These are phyloP conservation scores for Tuber magnatum DNA, from an alignment of 495 filamentous ascomycete genomes.

Conservation along the genomic window DNA sequence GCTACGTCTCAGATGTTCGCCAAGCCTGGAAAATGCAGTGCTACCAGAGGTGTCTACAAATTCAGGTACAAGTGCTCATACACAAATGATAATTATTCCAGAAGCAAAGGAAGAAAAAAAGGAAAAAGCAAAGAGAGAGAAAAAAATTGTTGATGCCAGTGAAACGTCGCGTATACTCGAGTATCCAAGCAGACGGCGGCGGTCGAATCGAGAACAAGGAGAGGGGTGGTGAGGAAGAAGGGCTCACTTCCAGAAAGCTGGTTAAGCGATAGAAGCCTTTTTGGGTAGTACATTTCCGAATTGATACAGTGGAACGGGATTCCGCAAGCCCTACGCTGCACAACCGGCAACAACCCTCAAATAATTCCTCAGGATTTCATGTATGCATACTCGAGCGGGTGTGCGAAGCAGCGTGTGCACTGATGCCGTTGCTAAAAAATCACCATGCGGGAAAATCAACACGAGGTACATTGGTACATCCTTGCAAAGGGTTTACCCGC, in stretches of 20 bases:
- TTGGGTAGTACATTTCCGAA: not conserved
- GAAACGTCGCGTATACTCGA: not conserved
- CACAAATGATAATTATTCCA: not conserved
- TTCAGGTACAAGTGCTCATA: not conserved
- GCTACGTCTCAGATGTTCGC: not conserved
- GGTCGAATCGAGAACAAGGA: not conserved
- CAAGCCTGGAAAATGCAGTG: not conserved
- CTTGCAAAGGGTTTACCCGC: not conserved
- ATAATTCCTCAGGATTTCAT: not conserved
- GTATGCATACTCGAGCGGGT: too few species aligned
- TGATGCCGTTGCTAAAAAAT: not conserved
- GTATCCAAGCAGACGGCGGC: not conserved
- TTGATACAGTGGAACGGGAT: not conserved
- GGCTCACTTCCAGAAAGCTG: not conserved
- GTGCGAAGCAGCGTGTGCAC: slow-evolving; percentile 2
- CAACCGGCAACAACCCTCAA: not conserved
- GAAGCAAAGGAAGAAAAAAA: not conserved
- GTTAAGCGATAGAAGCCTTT: not conserved
- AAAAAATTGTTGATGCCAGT: not conserved
- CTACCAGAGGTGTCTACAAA: not conserved
- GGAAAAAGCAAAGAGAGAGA: not conserved
- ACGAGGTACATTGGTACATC: not conserved
- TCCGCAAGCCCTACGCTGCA: not conserved
- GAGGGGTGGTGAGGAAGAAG: not conserved
- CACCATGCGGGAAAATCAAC: not conserved